phyloP scores from a whole-genome alignment of 108 stramenopile genomes.

The Cyclotella choctawhatcheeana region DNA sequence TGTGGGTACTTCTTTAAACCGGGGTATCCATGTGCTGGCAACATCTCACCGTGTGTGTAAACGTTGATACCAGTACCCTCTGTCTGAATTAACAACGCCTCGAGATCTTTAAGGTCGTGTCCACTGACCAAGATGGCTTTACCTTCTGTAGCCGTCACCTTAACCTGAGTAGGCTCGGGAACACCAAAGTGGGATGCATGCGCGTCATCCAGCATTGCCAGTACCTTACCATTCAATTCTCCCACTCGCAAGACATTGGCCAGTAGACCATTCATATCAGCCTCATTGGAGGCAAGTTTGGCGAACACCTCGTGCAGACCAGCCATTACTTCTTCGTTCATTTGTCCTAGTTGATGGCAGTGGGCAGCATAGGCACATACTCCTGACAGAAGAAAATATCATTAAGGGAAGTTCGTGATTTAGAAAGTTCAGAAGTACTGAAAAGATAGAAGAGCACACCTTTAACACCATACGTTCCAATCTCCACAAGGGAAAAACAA shows the following conservation, averaged over 20 bases:
- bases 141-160: slow-evolving; percentile 69
- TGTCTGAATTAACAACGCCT: slow-evolving; percentile 76
- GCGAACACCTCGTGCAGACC: slow-evolving; percentile 68
- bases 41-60: slow-evolving; percentile 89
- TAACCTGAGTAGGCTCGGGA: slow-evolving; percentile 70
- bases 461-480: slow-evolving; percentile 77
- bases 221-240: slow-evolving; percentile 62
- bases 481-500: slow-evolving; percentile 73
- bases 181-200: slow-evolving; percentile 67
- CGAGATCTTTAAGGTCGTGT: slow-evolving; percentile 75
- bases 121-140: slow-evolving; percentile 83
- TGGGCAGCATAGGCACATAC: slow-evolving; percentile 81
- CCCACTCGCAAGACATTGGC: slow-evolving; percentile 67
- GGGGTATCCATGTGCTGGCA: slow-evolving; percentile 87
- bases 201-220: slow-evolving; percentile 69
- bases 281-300: slow-evolving; percentile 61
- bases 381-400: slow-evolving; percentile 6
- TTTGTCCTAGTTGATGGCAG: slow-evolving; percentile 58
- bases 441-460: slow-evolving; percentile 18
- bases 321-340: slow-evolving; percentile 60
- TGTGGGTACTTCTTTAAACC: slow-evolving; percentile 74
- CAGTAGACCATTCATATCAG: slow-evolving; percentile 73
- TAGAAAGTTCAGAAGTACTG: no score
- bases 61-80: slow-evolving; percentile 87
- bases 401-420: neutral